Percentiles rank a stretch among this genome's conserved stretches.
These are phyloP conservation scores for Colletotrichum orchidophilum DNA, from an alignment of 2,329 filamentous ascomycete genomes.

Conservation along the genomic window DNA sequence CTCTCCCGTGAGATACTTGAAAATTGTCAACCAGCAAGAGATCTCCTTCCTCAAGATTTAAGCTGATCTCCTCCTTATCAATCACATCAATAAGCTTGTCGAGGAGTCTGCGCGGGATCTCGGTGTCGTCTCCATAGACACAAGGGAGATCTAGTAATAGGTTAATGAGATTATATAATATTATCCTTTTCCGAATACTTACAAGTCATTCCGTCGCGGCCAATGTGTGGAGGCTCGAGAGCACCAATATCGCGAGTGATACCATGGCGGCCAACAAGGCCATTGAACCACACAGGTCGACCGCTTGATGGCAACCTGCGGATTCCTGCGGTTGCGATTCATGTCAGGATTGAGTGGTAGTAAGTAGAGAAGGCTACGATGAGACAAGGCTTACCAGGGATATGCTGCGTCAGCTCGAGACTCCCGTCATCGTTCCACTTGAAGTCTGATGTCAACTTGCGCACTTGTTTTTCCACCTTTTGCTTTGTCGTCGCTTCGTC, in stretches of 20 bases:
- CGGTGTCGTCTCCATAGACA: conserved; percentile 31
- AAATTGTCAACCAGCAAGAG: conserved; percentile 35
- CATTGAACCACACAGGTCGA: conserved; percentile 33
- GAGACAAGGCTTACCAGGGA: conserved; percentile 25
- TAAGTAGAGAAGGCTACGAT: too few relatives aligned
- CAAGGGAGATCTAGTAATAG: conserved; percentile 23
- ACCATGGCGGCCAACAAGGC: conserved; percentile 32
- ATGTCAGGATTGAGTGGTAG: not conserved
- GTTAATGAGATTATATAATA: not conserved
- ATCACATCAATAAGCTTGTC: conserved; percentile 34
- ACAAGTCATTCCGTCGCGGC: conserved; percentile 35
- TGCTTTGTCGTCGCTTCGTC: conserved; percentile 15
- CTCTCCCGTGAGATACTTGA: conserved; percentile 30
- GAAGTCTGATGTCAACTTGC: conserved; percentile 29
- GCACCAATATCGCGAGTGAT: conserved; percentile 35
- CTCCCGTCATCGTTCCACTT: conserved; percentile 29
- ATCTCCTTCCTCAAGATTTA: conserved; percentile 33
- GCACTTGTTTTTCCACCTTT: conserved; percentile 34
- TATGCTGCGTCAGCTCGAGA: conserved; percentile 33
- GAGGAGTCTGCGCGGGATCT: conserved; percentile 25
- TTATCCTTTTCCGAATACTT: not conserved
- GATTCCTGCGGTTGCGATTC: not conserved
- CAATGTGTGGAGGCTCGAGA: conserved; percentile 32
- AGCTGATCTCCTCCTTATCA: conserved; percentile 34
- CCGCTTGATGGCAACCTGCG: conserved; percentile 25